Percentiles rank a stretch among this genome's conserved stretches.
These are phyloP conservation scores for Asclepias syriaca DNA, from an alignment of 257 asterid genomes.

Conservation along the genomic window DNA sequence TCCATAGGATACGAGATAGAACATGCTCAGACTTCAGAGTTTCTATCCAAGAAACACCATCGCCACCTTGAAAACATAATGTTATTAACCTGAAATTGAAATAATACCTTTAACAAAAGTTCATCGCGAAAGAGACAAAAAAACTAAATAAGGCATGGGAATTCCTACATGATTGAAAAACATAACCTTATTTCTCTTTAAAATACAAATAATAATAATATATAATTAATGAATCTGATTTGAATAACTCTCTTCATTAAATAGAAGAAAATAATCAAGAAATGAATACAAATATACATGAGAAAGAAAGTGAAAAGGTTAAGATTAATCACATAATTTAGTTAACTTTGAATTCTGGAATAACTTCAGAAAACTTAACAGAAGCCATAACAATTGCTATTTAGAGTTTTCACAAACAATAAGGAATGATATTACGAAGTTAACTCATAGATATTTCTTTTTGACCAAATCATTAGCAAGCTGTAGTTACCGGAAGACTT, in stretches of 20 bases:
- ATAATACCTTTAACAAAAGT: constrained; percentile 22
- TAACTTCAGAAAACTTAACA: not conserved
- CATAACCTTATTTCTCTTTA: too few relatives aligned
- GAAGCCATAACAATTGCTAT: not conserved
- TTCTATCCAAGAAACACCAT: constrained; percentile 61
- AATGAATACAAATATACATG: not conserved
- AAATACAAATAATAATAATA: too few relatives aligned
- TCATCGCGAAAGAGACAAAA: constrained; percentile 8
- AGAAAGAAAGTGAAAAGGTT: not conserved
- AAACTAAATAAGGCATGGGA: too few relatives aligned
- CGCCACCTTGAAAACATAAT: constrained; percentile 65
- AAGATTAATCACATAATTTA: not conserved
- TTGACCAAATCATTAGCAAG: constrained; percentile 2
- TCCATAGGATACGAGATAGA: constrained; percentile 75
- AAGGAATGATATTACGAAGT: not conserved
- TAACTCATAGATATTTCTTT: not conserved
- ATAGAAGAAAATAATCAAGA: not conserved
- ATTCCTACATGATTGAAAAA: not conserved
- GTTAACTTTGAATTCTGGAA: not conserved
- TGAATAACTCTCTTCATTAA: not conserved
- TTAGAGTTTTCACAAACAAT: not conserved
- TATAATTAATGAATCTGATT: too few relatives aligned
- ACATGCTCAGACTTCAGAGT: constrained; percentile 57
- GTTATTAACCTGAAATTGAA: constrained; percentile 57
- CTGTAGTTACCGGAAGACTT: constrained; percentile 58